phyloP scores from a whole-genome alignment of 2,329 filamentous ascomycete genomes.

The Periconia sp. region DNA sequence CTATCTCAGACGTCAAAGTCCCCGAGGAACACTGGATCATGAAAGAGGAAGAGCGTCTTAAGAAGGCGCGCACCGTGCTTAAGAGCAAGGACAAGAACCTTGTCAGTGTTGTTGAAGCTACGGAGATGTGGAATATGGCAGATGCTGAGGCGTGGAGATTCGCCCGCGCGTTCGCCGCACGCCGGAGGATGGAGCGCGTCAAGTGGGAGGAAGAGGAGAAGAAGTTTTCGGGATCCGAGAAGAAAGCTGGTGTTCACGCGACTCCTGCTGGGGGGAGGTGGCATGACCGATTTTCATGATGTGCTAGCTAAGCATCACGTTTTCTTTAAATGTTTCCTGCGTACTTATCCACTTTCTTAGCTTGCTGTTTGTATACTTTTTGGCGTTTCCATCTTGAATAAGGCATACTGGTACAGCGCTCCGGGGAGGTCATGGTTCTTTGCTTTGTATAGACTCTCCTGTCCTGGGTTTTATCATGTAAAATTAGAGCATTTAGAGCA shows the following conservation, averaged over 20 bases:
- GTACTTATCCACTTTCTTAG: too few species aligned
- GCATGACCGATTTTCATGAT: not conserved
- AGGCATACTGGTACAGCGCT: too few species aligned
- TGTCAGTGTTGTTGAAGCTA: conserved; percentile 40
- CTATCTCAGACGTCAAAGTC: conserved; percentile 53
- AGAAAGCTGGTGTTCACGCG: conserved; percentile 37
- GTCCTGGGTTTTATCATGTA: too few species aligned
- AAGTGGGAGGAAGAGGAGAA: conserved; percentile 72
- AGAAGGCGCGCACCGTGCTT: conserved; percentile 50
- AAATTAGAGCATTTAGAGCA: too few species aligned
- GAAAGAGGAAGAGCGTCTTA: conserved; percentile 59
- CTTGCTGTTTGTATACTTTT: too few species aligned
- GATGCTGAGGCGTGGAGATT: conserved; percentile 81
- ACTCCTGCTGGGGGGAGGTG: not conserved
- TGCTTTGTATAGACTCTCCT: too few species aligned
- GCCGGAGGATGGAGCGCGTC: conserved; percentile 62
- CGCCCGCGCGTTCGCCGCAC: conserved; percentile 66
- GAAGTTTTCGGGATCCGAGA: conserved; percentile 64
- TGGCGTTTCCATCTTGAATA: too few species aligned
- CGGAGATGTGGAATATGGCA: conserved; percentile 60
- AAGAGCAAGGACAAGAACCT: conserved; percentile 36
- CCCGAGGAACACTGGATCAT: conserved; percentile 56
- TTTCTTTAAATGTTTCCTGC: not conserved
- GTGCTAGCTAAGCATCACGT: not conserved
- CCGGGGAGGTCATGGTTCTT: too few species aligned